Evolutionary conservation across 208 protist species (phyloP).

Genomic region (Trypanosoma cruzi): DNA sequence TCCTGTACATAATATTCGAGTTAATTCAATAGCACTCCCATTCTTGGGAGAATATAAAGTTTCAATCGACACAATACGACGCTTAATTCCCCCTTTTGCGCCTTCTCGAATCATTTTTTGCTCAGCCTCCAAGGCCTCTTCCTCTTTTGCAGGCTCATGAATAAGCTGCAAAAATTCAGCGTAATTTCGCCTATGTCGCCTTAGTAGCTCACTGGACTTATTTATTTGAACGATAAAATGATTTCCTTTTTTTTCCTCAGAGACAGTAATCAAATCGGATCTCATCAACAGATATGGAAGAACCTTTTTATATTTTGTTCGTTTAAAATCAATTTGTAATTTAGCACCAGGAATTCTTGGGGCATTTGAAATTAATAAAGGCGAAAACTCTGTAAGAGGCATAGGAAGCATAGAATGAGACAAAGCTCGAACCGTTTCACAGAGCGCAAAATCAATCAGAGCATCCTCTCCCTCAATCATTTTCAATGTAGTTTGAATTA

Average conservation of each 20-base stretch:
- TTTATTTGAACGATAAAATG: conserved; percentile 46
- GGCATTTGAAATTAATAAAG: conserved; percentile 46
- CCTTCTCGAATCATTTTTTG: conserved; percentile 34
- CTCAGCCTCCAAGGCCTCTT: conserved; percentile 39
- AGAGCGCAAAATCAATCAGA: conserved; percentile 63
- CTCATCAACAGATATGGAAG: conserved; percentile 46
- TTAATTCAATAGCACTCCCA: conserved; percentile 16
- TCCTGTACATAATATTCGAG: conserved; percentile 26
- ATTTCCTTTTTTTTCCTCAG: conserved; percentile 45
- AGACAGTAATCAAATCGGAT: conserved; percentile 46
- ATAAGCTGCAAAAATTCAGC: conserved; percentile 41
- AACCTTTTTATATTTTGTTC: conserved; percentile 72
- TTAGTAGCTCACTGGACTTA: conserved; percentile 42
- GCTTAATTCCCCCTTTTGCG: conserved; percentile 38
- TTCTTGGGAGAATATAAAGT: conserved; percentile 23
- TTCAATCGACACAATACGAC: conserved; percentile 49
- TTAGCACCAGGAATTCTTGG: conserved; percentile 35
- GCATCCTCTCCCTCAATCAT: conserved; percentile 39
- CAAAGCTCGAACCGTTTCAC: conserved; percentile 44
- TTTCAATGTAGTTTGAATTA: conserved; percentile 19
- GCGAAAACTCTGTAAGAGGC: conserved; percentile 63
- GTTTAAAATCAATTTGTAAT: conserved; percentile 57
- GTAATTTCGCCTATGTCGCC: conserved; percentile 40
- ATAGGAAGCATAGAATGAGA: conserved; percentile 48
- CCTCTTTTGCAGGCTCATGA: conserved; percentile 41